A percentile compares a stretch with the other conserved stretches of the same genome.
phyloP scores from a whole-genome alignment of 208 protist genomes.

The Acanthamoeba castellanii region DNA sequence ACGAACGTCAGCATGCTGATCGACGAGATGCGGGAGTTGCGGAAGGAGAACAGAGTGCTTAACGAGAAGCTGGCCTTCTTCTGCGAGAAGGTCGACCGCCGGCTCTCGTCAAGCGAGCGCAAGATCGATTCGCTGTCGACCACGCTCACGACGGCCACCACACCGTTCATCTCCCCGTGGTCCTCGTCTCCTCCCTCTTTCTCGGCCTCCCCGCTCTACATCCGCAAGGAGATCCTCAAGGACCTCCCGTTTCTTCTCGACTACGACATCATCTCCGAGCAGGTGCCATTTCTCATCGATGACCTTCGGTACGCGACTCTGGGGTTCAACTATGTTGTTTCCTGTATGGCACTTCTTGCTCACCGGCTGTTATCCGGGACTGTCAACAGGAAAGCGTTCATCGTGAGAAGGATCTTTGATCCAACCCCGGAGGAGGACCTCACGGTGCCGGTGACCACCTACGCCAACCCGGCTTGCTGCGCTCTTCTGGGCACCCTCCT shows the following conservation, averaged over 20 bases:
- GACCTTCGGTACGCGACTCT: neutral
- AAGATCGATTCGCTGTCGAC: conserved; percentile 24
- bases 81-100: conserved; percentile 39
- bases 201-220: conserved; percentile 7
- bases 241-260: conserved; percentile 13
- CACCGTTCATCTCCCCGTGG: neutral
- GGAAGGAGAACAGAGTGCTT: conserved; percentile 10
- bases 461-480: conserved; percentile 8
- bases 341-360: too few species aligned
- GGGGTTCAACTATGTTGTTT: too few species aligned
- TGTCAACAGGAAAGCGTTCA: conserved; percentile 2
- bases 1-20: neutral
- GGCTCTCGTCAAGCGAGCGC: neutral
- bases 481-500: conserved; percentile 2
- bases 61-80: conserved; percentile 10
- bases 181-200: neutral
- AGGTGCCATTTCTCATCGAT: conserved; percentile 30
- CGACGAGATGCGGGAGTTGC: neutral
- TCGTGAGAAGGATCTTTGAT: conserved; percentile 32
- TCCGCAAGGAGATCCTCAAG: conserved; percentile 34
- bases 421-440: conserved; percentile 26
- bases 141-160: neutral
- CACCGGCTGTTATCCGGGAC: neutral
- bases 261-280: conserved; percentile 29
- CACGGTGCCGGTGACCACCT: conserved; percentile 22